Evolutionary conservation across 805 yeast genomes (phyloP).

Genomic region (Wickerhamiella sorbophila): DNA sequence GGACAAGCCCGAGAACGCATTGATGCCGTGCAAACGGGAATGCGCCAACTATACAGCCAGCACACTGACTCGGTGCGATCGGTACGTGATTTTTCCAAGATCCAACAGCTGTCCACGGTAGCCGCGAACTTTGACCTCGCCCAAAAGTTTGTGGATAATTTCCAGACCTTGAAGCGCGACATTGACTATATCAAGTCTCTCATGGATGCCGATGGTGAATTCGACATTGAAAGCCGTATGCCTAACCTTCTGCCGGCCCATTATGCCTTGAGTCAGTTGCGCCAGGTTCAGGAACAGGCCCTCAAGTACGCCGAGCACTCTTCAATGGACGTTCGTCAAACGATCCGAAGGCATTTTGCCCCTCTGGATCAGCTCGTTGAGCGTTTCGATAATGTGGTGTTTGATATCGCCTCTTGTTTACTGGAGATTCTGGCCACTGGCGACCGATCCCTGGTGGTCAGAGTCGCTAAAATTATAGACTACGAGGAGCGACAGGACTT

Average conservation of each 20-base stretch:
- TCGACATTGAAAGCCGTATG: constrained; percentile 31
- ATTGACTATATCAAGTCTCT: constrained; percentile 37
- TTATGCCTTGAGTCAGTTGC: constrained; percentile 48
- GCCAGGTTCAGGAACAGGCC: constrained; percentile 70
- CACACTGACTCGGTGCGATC: constrained; percentile 44
- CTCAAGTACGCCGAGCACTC: constrained; percentile 37
- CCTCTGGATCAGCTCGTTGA: constrained; percentile 36
- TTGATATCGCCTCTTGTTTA: constrained; percentile 53
- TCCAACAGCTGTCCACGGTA: constrained; percentile 49
- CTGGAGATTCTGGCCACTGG: constrained; percentile 62
- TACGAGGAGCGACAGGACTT: constrained; percentile 69
- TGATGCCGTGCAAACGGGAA: constrained; percentile 23
- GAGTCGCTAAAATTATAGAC: constrained; percentile 64
- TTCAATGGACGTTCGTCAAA: constrained; percentile 52
- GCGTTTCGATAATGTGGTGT: constrained; percentile 45
- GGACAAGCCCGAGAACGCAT: constrained; percentile 29
- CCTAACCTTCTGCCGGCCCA: constrained; percentile 54
- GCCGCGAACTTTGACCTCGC: constrained; percentile 64
- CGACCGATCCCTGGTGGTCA: constrained; percentile 51
- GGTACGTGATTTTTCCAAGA: constrained; percentile 52
- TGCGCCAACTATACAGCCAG: constrained; percentile 30
- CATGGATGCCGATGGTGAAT: constrained; percentile 34
- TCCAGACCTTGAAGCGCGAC: constrained; percentile 40
- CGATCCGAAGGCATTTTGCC: constrained; percentile 42
- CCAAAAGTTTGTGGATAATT: constrained; percentile 46